These are phyloP conservation scores for Pleodorina starrii DNA, from an alignment of 139 green algal species.

Conservation along the genomic window DNA sequence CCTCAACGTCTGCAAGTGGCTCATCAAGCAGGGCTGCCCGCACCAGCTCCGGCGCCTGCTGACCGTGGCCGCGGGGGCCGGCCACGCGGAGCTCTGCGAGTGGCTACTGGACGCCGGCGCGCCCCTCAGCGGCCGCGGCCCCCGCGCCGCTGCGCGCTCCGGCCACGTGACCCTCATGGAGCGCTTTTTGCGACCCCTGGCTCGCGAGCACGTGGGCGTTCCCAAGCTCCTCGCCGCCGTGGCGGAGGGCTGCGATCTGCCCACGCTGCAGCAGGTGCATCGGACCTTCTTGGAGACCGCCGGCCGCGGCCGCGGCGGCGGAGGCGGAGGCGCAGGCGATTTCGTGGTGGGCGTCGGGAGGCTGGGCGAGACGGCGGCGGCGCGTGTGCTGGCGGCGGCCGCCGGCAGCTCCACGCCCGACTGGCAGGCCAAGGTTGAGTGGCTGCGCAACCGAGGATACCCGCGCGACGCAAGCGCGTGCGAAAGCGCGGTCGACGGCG, in stretches of 20 bases:
- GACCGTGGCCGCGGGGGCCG: neutral
- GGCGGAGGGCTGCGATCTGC: conserved; percentile 5
- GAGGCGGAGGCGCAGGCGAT: neutral
- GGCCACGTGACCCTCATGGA: neutral
- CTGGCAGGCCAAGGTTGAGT: conserved; percentile 17
- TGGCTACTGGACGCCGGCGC: neutral
- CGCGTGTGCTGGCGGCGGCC: neutral
- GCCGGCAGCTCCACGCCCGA: neutral
- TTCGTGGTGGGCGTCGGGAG: neutral
- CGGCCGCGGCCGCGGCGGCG: too few relatives aligned
- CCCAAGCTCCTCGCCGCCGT: neutral
- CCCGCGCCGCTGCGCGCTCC: neutral
- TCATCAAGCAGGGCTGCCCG: conserved; percentile 2
- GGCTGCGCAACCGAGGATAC: neutral
- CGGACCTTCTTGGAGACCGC: neutral
- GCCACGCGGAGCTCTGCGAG: neutral
- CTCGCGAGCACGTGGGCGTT: neutral
- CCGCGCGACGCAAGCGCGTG: neutral
- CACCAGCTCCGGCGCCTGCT: neutral
- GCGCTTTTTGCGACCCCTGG: neutral
- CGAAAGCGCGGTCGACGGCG: neutral
- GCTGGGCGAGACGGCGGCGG: neutral
- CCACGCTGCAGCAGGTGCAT: neutral
- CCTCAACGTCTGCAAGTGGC: neutral
- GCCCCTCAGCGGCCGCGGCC: neutral